Conservation (phyloP, 2,329 filamentous ascomycete genomes). For the Fonsecaea monophora region DNA sequence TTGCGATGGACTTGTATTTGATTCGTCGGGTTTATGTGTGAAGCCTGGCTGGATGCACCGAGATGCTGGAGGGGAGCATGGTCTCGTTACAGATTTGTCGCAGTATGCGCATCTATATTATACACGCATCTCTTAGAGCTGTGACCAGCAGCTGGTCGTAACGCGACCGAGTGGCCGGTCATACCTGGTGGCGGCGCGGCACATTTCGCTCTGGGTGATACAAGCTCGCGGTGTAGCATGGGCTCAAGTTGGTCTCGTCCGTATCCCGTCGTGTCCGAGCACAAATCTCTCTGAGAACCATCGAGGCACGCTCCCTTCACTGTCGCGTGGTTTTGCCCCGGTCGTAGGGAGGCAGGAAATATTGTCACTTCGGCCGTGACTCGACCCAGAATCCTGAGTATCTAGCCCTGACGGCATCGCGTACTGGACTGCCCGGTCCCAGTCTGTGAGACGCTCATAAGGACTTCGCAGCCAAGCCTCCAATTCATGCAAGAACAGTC, state of each 20-base stretch:
- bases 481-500: conserved; percentile 83
- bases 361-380: background rate
- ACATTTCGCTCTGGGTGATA: background rate
- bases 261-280: conserved; percentile 3
- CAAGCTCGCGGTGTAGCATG: background rate
- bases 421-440: conserved; percentile 84
- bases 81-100: background rate
- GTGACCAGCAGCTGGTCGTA: background rate
- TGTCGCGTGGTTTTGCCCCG: conserved; percentile 1
- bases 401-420: conserved; percentile 30
- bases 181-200: background rate
- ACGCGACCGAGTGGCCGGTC: background rate
- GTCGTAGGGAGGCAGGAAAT: conserved; percentile 9
- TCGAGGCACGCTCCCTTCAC: conserved; percentile 18
- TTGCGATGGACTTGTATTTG: background rate
- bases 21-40: background rate
- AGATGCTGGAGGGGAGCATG: background rate
- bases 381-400: background rate
- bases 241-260: background rate
- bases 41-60: background rate
- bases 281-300: conserved; percentile 34
- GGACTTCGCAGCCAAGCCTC: conserved; percentile 83
- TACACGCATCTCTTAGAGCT: background rate
- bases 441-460: conserved; percentile 72
- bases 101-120: background rate